A percentile compares a stretch with the other conserved stretches of the same genome.
Evolutionary conservation across 75 land plant species (phyloP).

Genomic region (Sequoia sempervirens): DNA sequence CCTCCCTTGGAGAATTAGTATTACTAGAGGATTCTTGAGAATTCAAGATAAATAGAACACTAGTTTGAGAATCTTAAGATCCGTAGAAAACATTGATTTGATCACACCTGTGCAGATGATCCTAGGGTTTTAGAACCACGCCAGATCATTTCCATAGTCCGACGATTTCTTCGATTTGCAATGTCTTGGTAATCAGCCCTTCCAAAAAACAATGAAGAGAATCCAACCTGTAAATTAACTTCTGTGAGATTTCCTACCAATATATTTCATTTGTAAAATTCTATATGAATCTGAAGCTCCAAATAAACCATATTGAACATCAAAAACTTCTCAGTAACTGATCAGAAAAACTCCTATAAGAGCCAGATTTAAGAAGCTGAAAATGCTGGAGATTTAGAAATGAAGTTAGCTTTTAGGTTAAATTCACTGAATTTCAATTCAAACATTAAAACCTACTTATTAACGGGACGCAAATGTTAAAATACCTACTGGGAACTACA

Average conservation of each 20-base stretch:
- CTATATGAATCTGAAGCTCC: not conserved
- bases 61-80: conserved; percentile 3
- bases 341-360: not conserved
- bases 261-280: not conserved
- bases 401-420: not conserved
- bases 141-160: conserved; percentile 90
- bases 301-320: not conserved
- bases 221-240: conserved; percentile 72
- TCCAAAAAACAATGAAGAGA: conserved; percentile 89
- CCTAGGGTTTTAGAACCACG: conserved; percentile 78
- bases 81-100: not conserved
- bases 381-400: not conserved
- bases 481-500: not conserved
- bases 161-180: conserved; percentile 57
- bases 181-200: conserved; percentile 97
- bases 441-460: not conserved
- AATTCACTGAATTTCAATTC: not conserved
- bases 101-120: conserved; percentile 73
- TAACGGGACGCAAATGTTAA: not conserved
- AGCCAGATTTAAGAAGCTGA: not conserved
- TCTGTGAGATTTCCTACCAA: not conserved
- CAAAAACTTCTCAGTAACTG: not conserved
- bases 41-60: not conserved
- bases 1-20: not conserved
- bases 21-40: not conserved